Evolutionary conservation across 345 rosid genomes (phyloP), one percentile per base, ranked within the genome.

Genomic region (Eucalyptus sp.): DNA sequence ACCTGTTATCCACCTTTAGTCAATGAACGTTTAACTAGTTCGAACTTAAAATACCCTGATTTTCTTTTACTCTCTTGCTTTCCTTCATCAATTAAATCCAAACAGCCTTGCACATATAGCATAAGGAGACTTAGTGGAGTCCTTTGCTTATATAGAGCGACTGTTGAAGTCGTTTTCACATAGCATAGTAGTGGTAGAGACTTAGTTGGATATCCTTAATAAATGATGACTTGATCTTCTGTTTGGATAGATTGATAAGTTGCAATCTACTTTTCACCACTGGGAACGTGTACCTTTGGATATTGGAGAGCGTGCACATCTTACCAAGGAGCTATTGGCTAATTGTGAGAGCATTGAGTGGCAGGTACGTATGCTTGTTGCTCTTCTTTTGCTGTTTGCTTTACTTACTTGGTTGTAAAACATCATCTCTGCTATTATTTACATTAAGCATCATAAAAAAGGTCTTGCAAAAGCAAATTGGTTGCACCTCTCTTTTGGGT

Each of bases 291-390:
- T 90, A 89, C 91, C 94, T 89, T 93, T 93, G 81, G 94, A 94
- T 87, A 88, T 91, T 71, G 98, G 94, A 51, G 99, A 96, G 87
- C 96, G 93, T 90, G 91, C 87, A 10, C 97, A 92, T 87, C 97
- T 94, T 58, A 88, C 95, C 0, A 95, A 93, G 92, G 98, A 97
- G 94, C 93, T 98, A 49, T 89, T 97, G 89, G 93, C 95, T 92
- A 92, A 90, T 88, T 95, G 98, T 88, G 96, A 94, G 93, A 98
- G 99, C 96, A 93, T 97, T 54, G 95, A 95, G 91, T 98, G 99
- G 99, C 99, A 96, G 99, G 99, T 98, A 93, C 50, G 86, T 37
- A 33, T 90, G 86, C 52, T 89, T 71, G 18, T 54, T 8, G 31
- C 62, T 15, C 79, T 52, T 66, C 50, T 51, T 25, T 44, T 54